Evolutionary conservation across 2,329 filamentous ascomycete species (phyloP).

Genomic region (Aspergillus pseudoviridinutans): DNA sequence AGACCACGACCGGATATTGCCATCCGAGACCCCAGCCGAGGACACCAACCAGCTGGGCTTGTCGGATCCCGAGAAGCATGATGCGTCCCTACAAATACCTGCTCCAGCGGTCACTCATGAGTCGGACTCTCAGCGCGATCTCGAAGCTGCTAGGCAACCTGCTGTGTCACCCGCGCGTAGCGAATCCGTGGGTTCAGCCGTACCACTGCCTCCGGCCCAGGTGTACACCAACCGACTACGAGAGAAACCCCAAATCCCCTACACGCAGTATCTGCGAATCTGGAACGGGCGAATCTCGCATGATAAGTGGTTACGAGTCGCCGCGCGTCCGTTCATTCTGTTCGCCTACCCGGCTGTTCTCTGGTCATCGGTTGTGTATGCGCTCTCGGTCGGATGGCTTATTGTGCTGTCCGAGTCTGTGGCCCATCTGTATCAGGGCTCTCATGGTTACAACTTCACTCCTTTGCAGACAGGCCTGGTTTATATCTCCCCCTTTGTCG

Average conservation of each 20-base stretch:
- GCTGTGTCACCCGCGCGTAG: constrained; percentile 28
- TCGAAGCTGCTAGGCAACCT: constrained; percentile 24
- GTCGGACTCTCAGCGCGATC: constrained; percentile 14
- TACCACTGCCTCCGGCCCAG: constrained; percentile 24
- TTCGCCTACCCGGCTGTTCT: constrained; percentile 84
- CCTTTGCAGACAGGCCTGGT: constrained; percentile 78
- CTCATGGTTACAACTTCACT: constrained; percentile 71
- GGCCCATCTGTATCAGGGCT: constrained; percentile 69
- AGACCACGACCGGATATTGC: background rate
- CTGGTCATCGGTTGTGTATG: constrained; percentile 81
- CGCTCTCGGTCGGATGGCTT: constrained; percentile 88
- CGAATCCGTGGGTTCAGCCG: constrained; percentile 27
- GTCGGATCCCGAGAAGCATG: constrained; percentile 11
- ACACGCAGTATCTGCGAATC: constrained; percentile 67
- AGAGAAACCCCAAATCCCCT: constrained; percentile 64
- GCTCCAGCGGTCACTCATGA: constrained; percentile 2
- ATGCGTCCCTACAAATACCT: constrained; percentile 11
- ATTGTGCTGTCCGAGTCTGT: constrained; percentile 91
- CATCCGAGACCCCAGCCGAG: background rate
- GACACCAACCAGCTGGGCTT: constrained; percentile 2
- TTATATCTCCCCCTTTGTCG: constrained; percentile 86
- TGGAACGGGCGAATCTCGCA: constrained; percentile 74
- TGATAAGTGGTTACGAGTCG: constrained; percentile 76
- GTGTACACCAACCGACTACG: constrained; percentile 69
- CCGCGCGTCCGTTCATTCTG: constrained; percentile 75